Evolutionary conservation across 2,329 filamentous ascomycete genomes (phyloP), one percentile per base, ranked within the genome.

Genomic region (Endothia cerciana): DNA sequence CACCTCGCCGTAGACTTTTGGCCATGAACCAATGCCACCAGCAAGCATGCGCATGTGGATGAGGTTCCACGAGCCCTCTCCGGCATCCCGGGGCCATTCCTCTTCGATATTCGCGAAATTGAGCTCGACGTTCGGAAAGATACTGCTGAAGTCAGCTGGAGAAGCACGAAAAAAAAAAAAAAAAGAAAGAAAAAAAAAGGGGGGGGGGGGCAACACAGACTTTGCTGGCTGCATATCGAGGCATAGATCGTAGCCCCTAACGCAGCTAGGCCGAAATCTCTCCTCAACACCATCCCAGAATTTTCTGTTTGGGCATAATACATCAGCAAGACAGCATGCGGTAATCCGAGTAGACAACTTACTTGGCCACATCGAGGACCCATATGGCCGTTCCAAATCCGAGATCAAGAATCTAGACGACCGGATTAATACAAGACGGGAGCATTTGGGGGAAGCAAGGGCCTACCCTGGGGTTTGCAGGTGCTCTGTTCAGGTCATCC

Each of bases 341-440:
- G 3, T 28, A n/a, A 11, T n/a, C 28, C 10, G 28, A 56, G 17
- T 28, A 45, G 47, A n/a, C 49, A 7, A 76, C 87, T 79, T 81
- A 92, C 85, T 91, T 89, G 69, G 91, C 91, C 79, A 97, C 90
- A 71, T 94, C 91, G 72, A 96, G 91, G 49, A 91, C 87, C 94
- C 94, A 98, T 68, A 97, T 94, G 47, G 93, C 93, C 0, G 93
- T 97, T 25, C 94, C 94, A 69, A 91, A 94, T 51, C 93, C 94
- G 63, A 97, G 74, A 72, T 91, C 88, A 51, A 91, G 74, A 58
- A 90, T 82, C 60, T 56, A 25, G 17, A 13, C 33, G 5, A 47
- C 11, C 6, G 8, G 33, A 28, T 45, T 36, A 30, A 22, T 28
- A 15, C 17, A 30, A 40, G 30, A 40, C 25, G 19, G 19, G 22